These are phyloP conservation scores for Chloromonas sp. DNA, from an alignment of 163 green algal species.

Conservation along the genomic window DNA sequence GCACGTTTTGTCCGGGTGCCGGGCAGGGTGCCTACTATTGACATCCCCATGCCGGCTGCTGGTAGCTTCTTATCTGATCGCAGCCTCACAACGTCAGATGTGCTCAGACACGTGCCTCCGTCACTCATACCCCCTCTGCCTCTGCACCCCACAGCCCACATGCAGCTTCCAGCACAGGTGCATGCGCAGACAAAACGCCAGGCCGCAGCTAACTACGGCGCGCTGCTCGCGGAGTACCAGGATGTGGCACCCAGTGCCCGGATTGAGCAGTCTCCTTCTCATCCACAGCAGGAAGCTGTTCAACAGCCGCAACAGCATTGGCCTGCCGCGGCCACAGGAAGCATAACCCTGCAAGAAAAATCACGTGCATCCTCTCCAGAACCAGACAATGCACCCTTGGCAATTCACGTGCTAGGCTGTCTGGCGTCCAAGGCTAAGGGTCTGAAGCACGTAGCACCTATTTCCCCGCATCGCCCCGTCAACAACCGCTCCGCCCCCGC, in stretches of 20 bases:
- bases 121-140: too few relatives aligned
- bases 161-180: too few relatives aligned
- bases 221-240: too few relatives aligned
- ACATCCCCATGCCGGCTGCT: too few relatives aligned
- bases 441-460: not conserved
- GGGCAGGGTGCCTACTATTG: too few relatives aligned
- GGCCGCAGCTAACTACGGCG: too few relatives aligned
- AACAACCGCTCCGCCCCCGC: not conserved
- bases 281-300: not conserved
- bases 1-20: too few relatives aligned
- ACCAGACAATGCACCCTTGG: not conserved
- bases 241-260: not conserved
- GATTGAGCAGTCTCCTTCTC: not conserved
- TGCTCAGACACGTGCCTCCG: too few relatives aligned
- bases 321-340: not conserved
- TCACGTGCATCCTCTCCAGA: not conserved
- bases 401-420: not conserved
- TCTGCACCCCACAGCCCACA: too few relatives aligned
- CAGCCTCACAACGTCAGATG: too few relatives aligned
- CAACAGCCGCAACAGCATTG: not conserved
- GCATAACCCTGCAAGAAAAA: not conserved
- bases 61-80: too few relatives aligned
- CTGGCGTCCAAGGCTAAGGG: not conserved
- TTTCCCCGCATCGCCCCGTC: not conserved
- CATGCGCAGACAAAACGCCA: too few relatives aligned